Evolutionary conservation across 495 filamentous ascomycete genomes (phyloP).

Genomic region (Xeromyces bisporus): DNA sequence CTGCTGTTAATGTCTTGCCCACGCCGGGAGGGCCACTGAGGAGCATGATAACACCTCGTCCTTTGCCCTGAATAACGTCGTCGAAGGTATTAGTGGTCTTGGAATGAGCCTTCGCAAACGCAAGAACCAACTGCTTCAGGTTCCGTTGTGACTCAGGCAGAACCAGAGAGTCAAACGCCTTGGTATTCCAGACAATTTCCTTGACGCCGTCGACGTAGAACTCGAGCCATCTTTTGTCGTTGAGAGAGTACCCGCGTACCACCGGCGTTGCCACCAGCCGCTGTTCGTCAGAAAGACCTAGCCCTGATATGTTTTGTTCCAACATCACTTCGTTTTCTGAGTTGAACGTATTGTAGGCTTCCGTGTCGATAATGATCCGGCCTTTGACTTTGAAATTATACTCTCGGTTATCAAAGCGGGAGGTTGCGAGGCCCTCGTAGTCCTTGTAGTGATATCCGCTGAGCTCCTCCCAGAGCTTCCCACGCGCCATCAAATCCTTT

Average conservation of each 20-base stretch:
- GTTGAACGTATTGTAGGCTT: too few species aligned
- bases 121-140: background rate
- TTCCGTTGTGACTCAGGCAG: background rate
- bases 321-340: too few species aligned
- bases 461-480: constrained; percentile 33
- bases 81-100: constrained; percentile 12
- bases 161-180: background rate
- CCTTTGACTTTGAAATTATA: constrained; percentile 33
- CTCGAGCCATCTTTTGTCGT: background rate
- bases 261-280: constrained; percentile 7
- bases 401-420: constrained; percentile 9
- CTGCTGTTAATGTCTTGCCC: constrained; percentile 27
- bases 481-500: constrained; percentile 24
- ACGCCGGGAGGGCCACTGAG: constrained; percentile 26
- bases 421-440: constrained; percentile 36
- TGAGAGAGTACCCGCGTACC: constrained; percentile 10
- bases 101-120: background rate
- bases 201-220: background rate
- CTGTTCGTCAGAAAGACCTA: too few species aligned
- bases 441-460: constrained; percentile 44
- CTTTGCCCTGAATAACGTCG: constrained; percentile 18
- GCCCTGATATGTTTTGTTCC: too few species aligned
- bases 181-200: constrained; percentile 4
- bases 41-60: constrained; percentile 18
- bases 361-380: constrained; percentile 39